phyloP scores from a whole-genome alignment of 2,329 filamentous ascomycete species.

The Fusarium sulawesiense region DNA sequence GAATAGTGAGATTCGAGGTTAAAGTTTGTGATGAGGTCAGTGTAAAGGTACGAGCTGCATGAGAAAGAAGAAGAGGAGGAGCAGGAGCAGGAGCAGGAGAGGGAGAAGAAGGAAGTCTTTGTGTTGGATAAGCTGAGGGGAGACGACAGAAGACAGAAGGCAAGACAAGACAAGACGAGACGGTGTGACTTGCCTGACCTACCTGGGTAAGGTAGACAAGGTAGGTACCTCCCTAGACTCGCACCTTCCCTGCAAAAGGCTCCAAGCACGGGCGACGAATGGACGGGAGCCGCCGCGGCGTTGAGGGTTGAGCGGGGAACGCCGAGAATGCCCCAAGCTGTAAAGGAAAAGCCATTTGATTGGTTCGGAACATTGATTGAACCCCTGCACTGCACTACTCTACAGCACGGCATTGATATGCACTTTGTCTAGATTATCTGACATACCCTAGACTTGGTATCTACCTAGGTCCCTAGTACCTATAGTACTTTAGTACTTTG shows the following conservation, averaged over 20 bases:
- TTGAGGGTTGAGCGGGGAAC: slow-evolving; percentile 43
- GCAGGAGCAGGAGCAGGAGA: background rate
- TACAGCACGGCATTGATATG: slow-evolving; percentile 9
- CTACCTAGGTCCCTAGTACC: no score
- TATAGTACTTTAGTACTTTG: no score
- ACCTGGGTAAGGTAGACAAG: slow-evolving; percentile 12
- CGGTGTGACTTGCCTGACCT: slow-evolving; percentile 37
- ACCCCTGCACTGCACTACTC: slow-evolving; percentile 21
- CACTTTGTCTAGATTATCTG: background rate
- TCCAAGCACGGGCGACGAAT: slow-evolving; percentile 28
- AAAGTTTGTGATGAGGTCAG: background rate
- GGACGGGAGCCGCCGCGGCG: slow-evolving; percentile 40
- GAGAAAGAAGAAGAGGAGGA: background rate
- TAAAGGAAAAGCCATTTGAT: slow-evolving; percentile 12
- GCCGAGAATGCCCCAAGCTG: slow-evolving; percentile 37
- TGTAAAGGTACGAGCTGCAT: background rate
- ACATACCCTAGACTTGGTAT: slow-evolving; percentile 25
- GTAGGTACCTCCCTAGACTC: background rate
- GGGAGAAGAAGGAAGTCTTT: slow-evolving; percentile 5
- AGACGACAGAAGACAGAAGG: slow-evolving; percentile 2
- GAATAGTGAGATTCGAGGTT: background rate
- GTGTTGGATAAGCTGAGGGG: slow-evolving; percentile 20
- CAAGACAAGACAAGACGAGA: slow-evolving; percentile 12
- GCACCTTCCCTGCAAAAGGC: slow-evolving; percentile 12
- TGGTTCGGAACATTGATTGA: slow-evolving; percentile 23